Base-by-base conservation (phyloP, 208 protist species). In the Spironucleus salmonicida region DNA sequence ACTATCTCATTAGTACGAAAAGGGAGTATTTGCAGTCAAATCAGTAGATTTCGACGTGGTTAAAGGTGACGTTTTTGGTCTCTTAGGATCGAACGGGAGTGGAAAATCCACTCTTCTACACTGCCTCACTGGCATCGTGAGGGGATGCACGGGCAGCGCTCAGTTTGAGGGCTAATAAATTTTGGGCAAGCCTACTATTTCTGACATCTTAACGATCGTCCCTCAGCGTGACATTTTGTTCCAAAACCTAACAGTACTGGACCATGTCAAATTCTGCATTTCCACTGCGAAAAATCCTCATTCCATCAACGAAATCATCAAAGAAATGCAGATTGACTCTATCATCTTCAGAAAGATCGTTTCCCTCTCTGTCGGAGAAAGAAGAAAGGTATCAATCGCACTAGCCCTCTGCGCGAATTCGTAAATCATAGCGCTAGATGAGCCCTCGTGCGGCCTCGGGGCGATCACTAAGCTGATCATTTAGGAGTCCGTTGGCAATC, bases 211-310 rank as follows among this genome's bases (percentile, higher is more conserved):
- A 9, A 45, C 64, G 4, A 49, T 71, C 38, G 38, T 71, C 38
- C 64, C 64, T n/a, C 64, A 71, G 64, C 30, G 45, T n/a, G 64
- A 71, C 64, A 30, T 71, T 11, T 38, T 45, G 32, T 71, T 7
- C 11, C 64, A 9, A n/a, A 38, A 71, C n/a, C 38, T 71, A 11
- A 45, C 64, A 7, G 64, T 71, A 2, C 2, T 71, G 32, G 64
- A 71, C 38, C 64, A 71, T 35, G 9, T 71, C 19, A 71, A 45
- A 35, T 11, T 19, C 11, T 19, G 34, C 4, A 11, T 71, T 11
- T 45, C 7, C 23, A 45, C 64, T 4, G 9, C 11, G 19, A 4
- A 40, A n/a, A 71, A n/a, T 9, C 64, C 64, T 7, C 9, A 45
- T 35, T 15, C 9, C 64, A 11, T 42, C 26, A n/a, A 45, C 64